Evolutionary conservation across 805 yeast genomes (phyloP), one percentile per base, ranked within the genome.

Genomic region (Kazachstania taianensis): DNA sequence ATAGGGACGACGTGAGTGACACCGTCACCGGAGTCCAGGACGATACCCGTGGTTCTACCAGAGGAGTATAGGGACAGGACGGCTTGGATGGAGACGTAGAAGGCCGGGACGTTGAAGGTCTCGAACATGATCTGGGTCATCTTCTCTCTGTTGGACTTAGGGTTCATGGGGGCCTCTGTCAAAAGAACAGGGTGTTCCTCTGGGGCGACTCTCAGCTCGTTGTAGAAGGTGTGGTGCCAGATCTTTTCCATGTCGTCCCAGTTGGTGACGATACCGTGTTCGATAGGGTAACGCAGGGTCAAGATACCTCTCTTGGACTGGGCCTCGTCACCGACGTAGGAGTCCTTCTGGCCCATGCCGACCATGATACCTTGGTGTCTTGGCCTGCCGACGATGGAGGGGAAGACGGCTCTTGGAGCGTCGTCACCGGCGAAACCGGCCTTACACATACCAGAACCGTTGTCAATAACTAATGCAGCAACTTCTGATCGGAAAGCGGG

Each of bases 361-460:
- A 89, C 97, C 96, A 87, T 87, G 76, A 86, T 87, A 80, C 97
- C 97, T 70, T 92, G 97, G 69, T 92, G 98, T 79, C 95, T 87
- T 75, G 98, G 97, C 75, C 98, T 92, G 73, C 98, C 98, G 50
- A 89, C 98, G 62, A 92, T 89, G 46, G 97, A 92, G 63, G 98
- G 98, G 89, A 92, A 92, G 56, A 92, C 98, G 61, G 98, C 97
- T 70, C 96, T 83, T 65, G 98, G 98, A 50, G 97, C 97, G 74
- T 92, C 98, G 65, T 92, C 97, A 75, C 98, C 98, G 78, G 98
- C 97, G 67, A 87, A 92, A 72, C 98, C 98, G 89, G 98, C 98
- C 69, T 92, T 92, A 81, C 98, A 92, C 97, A 92, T 92, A 78
- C 98, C 98, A 64, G 98, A 92, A 75, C 98, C 98, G 73, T 89